Conservation (phyloP, 2,329 filamentous ascomycete species). For the Clarireedia sp. region DNA sequence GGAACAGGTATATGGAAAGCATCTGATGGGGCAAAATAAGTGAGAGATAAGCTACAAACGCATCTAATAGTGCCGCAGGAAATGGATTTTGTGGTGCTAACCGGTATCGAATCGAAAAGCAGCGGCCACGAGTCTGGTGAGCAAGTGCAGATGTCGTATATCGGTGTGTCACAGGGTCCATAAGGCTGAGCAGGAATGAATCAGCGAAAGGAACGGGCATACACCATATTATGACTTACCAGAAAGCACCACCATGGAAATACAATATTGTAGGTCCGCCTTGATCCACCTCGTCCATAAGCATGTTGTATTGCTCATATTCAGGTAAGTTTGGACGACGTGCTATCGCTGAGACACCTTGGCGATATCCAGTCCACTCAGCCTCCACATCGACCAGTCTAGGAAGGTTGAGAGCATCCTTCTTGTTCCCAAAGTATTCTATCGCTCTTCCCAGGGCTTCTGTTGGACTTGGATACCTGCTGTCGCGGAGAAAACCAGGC, state of each 20-base stretch:
- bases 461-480: slow-evolving; percentile 36
- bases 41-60: slow-evolving; percentile 60
- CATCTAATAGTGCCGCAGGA: slow-evolving; percentile 66
- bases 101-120: slow-evolving; percentile 60
- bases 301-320: slow-evolving; percentile 52
- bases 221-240: background rate
- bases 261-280: slow-evolving; percentile 57
- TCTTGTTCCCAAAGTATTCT: slow-evolving; percentile 38
- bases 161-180: slow-evolving; percentile 63
- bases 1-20: slow-evolving; percentile 59
- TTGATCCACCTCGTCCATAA: slow-evolving; percentile 60
- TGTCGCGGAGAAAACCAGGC: slow-evolving; percentile 30
- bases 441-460: slow-evolving; percentile 52
- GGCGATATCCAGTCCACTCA: slow-evolving; percentile 69
- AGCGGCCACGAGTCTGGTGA: slow-evolving; percentile 56
- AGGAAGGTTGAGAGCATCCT: slow-evolving; percentile 38
- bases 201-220: background rate
- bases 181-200: slow-evolving; percentile 44
- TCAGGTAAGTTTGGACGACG: slow-evolving; percentile 51
- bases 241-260: slow-evolving; percentile 64
- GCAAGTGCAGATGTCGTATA: slow-evolving; percentile 51
- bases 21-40: slow-evolving; percentile 59
- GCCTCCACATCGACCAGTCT: slow-evolving; percentile 52
- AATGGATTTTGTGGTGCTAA: slow-evolving; percentile 69
- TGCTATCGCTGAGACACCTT: slow-evolving; percentile 41